Evolutionary conservation across 352 stramenopile genomes (phyloP), one percentile per base, ranked within the genome.

Genomic region (Globisporangium acanthophoron): DNA sequence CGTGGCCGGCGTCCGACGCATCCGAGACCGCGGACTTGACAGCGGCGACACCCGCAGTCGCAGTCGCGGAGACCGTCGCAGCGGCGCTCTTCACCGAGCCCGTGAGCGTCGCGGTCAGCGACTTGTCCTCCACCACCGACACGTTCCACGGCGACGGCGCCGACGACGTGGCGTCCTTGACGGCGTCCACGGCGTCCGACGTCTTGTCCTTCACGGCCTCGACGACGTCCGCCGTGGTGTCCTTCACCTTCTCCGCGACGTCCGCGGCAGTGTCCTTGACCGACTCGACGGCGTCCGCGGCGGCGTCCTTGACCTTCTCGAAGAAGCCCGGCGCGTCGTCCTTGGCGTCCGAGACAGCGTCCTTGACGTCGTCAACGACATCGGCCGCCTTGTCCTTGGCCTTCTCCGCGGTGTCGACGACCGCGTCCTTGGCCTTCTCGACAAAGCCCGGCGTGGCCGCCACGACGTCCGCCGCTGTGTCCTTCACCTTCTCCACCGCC

Each of bases 331-430:
- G 31, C 21, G 44, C 50, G 5, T 35, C 24, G 13, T 64, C 45
- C 41, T 57, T 52, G 50, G 35, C 43, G 43, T 59, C 54, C 5
- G 35, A 5, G 52, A 21, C 58, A 15, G 37, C 15, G 43, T 56
- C 49, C 51, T 67, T 70, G 54, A 66, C 51, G 58, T 62, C 52
- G 21, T 58, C 51, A n/a, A 64, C 58, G 16, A 64, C 31, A 37
- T 59, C 52, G n/a, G 52, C 45, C 18, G 52, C 51, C 67, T 71
- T 67, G 37, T 64, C 39, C 46, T 70, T 44, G 18, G 57, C 45
- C 12, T 56, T 49, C 9, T 55, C 20, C 40, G 37, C 59, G 12
- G 49, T 18, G 27, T 54, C 46, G 21, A 64, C 68, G 33, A 65
- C 54, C 20, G 62, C 59, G 20, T 52, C 29, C 11, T 66, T 66